phyloP scores from a whole-genome alignment of 1,284 basidiomycete species.

The Puccinia triticina region DNA sequence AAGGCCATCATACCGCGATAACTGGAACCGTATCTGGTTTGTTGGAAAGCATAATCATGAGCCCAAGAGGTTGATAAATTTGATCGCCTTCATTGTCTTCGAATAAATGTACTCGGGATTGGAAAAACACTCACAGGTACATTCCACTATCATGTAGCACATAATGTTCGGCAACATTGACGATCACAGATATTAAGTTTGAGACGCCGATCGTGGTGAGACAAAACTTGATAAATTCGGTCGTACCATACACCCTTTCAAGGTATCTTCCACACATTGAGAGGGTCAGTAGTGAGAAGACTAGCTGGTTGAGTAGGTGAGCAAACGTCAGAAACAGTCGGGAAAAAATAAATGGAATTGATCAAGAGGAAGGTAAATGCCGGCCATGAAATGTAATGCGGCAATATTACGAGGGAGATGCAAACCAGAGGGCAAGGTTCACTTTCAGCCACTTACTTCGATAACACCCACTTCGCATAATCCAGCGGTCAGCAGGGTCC shows the following conservation, averaged over 20 bases:
- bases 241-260: constrained; percentile 86
- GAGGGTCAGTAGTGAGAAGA: constrained; percentile 75
- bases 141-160: constrained; percentile 35
- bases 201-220: constrained; percentile 75
- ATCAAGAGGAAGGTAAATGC: not conserved
- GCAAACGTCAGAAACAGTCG: constrained; percentile 53
- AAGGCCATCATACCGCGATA: constrained; percentile 91
- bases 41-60: not conserved
- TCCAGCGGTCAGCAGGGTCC: constrained; percentile 84
- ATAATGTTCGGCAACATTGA: constrained; percentile 73
- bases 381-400: not conserved
- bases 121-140: constrained; percentile 27
- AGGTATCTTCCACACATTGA: constrained; percentile 84
- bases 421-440: not conserved
- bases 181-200: constrained; percentile 81
- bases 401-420: not conserved
- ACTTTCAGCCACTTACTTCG: constrained; percentile 69
- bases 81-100: not conserved
- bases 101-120: not conserved
- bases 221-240: constrained; percentile 85
- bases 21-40: constrained; percentile 74
- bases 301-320: constrained; percentile 65
- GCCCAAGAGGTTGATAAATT: not conserved
- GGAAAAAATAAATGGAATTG: constrained; percentile 6
- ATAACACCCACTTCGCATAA: constrained; percentile 81